phyloP scores from a whole-genome alignment of 139 green algal species.

The Microglena sp. region DNA sequence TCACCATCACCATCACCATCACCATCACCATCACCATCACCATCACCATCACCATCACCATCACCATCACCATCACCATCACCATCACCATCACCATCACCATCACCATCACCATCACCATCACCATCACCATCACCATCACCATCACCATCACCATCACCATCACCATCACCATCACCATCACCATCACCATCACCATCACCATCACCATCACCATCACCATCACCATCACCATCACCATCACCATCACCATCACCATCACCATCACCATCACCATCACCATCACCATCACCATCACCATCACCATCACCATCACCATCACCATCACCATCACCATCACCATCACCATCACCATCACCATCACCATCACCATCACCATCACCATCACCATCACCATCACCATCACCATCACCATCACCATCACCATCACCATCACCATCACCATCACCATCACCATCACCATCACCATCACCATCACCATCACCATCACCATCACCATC shows the following conservation, averaged over 20 bases:
- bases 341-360: constrained; percentile 2
- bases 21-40: constrained; percentile 2
- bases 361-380: constrained; percentile 2
- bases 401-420: constrained; percentile 2
- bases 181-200: constrained; percentile 2
- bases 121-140: constrained; percentile 2
- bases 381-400: constrained; percentile 2
- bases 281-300: constrained; percentile 2
- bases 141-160: constrained; percentile 2
- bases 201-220: constrained; percentile 2
- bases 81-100: constrained; percentile 2
- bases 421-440: constrained; percentile 2
- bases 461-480: constrained; percentile 2
- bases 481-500: constrained; percentile 2
- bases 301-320: constrained; percentile 2
- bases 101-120: constrained; percentile 2
- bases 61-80: constrained; percentile 2
- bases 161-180: constrained; percentile 2
- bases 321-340: constrained; percentile 2
- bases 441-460: constrained; percentile 2
- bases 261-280: constrained; percentile 2
- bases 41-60: constrained; percentile 2
- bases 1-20: constrained; percentile 2
- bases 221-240: constrained; percentile 2
- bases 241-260: constrained; percentile 2